Evolutionary conservation across 257 asterid genomes (phyloP).

Genomic region (Nemophila menziesii): DNA sequence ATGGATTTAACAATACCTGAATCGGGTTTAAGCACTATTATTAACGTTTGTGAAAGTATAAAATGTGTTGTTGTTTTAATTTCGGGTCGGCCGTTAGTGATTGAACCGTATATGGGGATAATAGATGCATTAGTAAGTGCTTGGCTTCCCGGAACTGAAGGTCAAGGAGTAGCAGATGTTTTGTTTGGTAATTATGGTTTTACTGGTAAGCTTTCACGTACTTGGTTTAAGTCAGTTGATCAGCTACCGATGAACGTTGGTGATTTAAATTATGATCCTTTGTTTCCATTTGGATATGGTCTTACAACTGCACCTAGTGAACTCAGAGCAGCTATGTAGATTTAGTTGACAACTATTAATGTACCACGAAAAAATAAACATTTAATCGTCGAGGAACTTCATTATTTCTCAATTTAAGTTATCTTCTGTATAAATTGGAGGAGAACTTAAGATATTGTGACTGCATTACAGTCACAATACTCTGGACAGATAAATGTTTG

Average conservation of each 20-base stretch:
- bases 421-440: no score
- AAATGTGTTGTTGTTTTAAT: conserved; percentile 39
- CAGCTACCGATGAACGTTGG: conserved; percentile 63
- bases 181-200: conserved; percentile 46
- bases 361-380: no score
- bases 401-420: no score
- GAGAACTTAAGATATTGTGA: no score
- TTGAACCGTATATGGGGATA: conserved; percentile 28
- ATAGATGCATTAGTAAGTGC: conserved; percentile 53
- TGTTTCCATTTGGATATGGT: conserved; percentile 46
- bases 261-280: conserved; percentile 48
- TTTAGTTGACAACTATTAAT: neutral
- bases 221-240: conserved; percentile 50
- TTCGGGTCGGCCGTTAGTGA: conserved; percentile 42
- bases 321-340: neutral
- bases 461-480: no score
- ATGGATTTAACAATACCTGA: conserved; percentile 27
- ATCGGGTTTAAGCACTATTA: conserved; percentile 25
- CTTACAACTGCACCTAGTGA: conserved; percentile 21
- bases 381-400: no score
- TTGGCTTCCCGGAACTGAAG: conserved; percentile 61
- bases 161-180: conserved; percentile 48
- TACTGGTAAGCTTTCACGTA: conserved; percentile 44
- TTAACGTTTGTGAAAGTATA: conserved; percentile 26
- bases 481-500: no score